These are phyloP conservation scores for Phellopilus nigrolimitatus DNA, from an alignment of 1,284 basidiomycete genomes.

Conservation along the genomic window DNA sequence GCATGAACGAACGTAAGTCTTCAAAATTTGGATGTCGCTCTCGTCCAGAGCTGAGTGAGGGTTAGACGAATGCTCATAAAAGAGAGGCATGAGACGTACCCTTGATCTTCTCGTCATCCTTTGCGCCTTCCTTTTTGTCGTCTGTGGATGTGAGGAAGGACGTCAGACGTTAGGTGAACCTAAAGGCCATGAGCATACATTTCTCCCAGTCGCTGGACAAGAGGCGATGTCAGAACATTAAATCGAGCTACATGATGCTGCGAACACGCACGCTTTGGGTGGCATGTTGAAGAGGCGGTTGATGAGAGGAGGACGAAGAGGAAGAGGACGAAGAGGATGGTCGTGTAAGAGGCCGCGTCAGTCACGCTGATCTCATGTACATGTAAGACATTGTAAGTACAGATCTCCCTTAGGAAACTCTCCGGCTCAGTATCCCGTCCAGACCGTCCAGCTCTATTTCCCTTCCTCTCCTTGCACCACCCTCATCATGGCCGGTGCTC, in stretches of 20 bases:
- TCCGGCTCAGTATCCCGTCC: too few species aligned
- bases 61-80: background rate
- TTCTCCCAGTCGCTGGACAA: constrained; percentile 89
- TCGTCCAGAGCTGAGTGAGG: constrained; percentile 78
- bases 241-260: constrained; percentile 39
- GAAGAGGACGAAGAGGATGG: constrained; percentile 22
- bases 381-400: too few species aligned
- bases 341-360: constrained; percentile 31
- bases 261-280: constrained; percentile 60
- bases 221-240: constrained; percentile 6
- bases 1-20: constrained; percentile 76
- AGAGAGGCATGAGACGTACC: constrained; percentile 42
- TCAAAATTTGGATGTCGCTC: constrained; percentile 98
- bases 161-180: constrained; percentile 20
- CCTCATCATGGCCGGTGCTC: constrained; percentile 82
- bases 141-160: constrained; percentile 50
- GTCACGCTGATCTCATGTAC: constrained; percentile 23
- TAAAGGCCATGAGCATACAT: constrained; percentile 49
- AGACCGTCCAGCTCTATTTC: background rate
- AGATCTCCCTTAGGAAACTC: too few species aligned
- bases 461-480: constrained; percentile 7
- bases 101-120: constrained; percentile 90
- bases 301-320: constrained; percentile 4
- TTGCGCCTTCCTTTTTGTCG: constrained; percentile 77
- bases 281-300: constrained; percentile 51